Evolutionary conservation across 257 asterid genomes (phyloP), one percentile per base, ranked within the genome.

Genomic region (Plantago elongata): DNA sequence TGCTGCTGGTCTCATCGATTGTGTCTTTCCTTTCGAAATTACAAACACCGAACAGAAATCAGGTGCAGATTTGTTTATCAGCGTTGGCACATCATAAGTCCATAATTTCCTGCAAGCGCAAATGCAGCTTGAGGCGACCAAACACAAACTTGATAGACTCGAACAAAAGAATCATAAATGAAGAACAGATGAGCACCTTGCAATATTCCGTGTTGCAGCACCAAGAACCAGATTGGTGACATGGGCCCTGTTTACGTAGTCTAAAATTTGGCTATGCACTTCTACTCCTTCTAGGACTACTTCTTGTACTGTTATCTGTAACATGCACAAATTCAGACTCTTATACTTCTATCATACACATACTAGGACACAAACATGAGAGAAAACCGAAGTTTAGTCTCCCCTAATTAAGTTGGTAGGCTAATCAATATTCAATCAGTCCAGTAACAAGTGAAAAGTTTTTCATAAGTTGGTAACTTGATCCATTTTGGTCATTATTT

Each of bases 31-130:
- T 50, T 75, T 83, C 2, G 83, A 44, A 46, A 89, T 81, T 11
- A 89, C 89, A 57, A 84, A 83, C 9, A 87, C 86, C 0, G 97
- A 82, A 64, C 95, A 87, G 58, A 74, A 87, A 37, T 82, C 91
- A 0, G 94, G 97, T 15, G 94, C 97, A 10, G 75, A 69, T 74
- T 81, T 90, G 80, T 81, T 84, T 57, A 87, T 68, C 61, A 77
- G 29, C 42, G 95, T 79, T 59, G 96, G 82, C 66, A 84, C 78
- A 66, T 83, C 95, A 14, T 65, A 65, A 45, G 69, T 65, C 90
- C 85, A 83, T 63, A 84, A 79, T 69, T 79, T 83, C 79, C 80
- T 66, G 54, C 66, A 51, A 54, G 48, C 51, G n/a, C 42, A 57
- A 51, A 42, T 14, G 5, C 14, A 9, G 3, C 18, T 37, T 54